phyloP scores from a whole-genome alignment of 257 asterid species.

The Capsicum baccatum region DNA sequence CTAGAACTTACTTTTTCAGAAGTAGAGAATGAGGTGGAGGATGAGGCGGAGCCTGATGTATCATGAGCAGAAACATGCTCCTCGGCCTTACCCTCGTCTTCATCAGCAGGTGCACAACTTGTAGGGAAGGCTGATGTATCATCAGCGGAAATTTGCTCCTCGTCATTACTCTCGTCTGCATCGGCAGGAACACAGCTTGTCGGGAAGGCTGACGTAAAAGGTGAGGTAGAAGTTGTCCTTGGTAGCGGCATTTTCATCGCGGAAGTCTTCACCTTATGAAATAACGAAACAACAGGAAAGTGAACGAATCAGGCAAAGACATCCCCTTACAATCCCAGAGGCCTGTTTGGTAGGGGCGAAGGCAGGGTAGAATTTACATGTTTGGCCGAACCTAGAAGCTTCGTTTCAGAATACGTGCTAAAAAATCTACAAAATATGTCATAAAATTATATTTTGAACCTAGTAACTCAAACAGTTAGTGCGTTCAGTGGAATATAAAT shows the following conservation, averaged over 20 bases:
- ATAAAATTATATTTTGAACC: no score
- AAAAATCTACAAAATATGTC: background rate
- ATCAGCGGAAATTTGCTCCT: background rate
- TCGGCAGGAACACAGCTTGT: background rate
- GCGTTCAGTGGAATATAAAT: no score
- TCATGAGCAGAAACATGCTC: slow-evolving; percentile 2
- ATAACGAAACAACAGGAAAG: background rate
- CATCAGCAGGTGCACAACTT: background rate
- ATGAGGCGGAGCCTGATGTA: background rate
- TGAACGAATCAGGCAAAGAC: slow-evolving; percentile 9
- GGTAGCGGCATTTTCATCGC: background rate
- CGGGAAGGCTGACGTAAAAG: background rate
- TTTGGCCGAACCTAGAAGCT: background rate
- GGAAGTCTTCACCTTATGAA: background rate
- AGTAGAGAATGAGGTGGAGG: slow-evolving; percentile 12
- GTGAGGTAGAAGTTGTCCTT: background rate
- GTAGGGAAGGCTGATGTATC: background rate
- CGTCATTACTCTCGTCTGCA: background rate
- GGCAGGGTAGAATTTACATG: background rate
- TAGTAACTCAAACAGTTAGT: no score
- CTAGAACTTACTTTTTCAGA: slow-evolving; percentile 10
- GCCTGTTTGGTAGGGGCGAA: background rate
- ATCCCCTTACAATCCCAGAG: background rate
- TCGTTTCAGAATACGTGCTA: background rate
- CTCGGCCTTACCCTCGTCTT: background rate